Conservation (phyloP, 495 filamentous ascomycete species). For the Lepraria neglecta region DNA sequence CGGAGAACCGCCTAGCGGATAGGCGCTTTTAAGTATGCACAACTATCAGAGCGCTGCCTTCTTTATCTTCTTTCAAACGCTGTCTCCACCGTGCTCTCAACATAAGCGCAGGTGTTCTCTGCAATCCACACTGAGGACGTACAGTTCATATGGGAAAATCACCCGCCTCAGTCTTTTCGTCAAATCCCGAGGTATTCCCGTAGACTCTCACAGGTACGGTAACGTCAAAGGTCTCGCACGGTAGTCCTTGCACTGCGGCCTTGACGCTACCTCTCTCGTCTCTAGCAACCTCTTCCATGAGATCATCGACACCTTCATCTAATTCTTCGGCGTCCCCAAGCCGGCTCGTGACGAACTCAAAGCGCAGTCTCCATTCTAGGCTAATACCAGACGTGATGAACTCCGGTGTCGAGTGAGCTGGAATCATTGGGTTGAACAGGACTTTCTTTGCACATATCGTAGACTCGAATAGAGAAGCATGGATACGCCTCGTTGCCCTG, state of each 20-base stretch:
- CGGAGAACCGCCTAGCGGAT: too few relatives aligned
- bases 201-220: conserved; percentile 77
- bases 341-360: conserved; percentile 77
- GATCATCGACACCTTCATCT: conserved; percentile 36
- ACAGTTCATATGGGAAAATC: conserved; percentile 19
- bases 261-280: conserved; percentile 66
- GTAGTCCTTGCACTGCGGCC: conserved; percentile 66
- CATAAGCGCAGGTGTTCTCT: too few relatives aligned
- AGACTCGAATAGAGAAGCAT: conserved; percentile 70
- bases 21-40: too few relatives aligned
- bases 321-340: conserved; percentile 23
- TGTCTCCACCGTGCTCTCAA: too few relatives aligned
- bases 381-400: conserved; percentile 83
- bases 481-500: conserved; percentile 73
- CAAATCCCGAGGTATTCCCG: conserved; percentile 50
- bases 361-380: conserved; percentile 74
- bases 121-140: too few relatives aligned
- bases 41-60: too few relatives aligned
- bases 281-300: conserved; percentile 52
- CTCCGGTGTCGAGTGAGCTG: conserved; percentile 71
- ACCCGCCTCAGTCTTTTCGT: conserved; percentile 21
- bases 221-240: conserved; percentile 86
- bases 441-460: conserved; percentile 72
- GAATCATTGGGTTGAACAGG: conserved; percentile 74
- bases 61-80: too few relatives aligned